phyloP scores from a whole-genome alignment of 768 basidiomycete genomes.

The Auriscalpium vulgare region DNA sequence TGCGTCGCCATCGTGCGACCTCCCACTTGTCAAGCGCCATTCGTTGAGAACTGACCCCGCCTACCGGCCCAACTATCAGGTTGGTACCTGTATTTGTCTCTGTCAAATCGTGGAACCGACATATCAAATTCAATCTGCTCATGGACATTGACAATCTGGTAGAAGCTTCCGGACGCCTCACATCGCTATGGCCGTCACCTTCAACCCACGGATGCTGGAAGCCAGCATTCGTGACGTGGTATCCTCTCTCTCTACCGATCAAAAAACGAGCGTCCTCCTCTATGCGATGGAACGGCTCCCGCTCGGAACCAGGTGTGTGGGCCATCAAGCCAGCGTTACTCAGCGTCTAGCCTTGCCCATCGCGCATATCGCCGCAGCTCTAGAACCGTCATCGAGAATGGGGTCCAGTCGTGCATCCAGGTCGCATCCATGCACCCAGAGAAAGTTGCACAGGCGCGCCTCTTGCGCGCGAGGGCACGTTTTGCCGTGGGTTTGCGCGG shows the following conservation, averaged over 20 bases:
- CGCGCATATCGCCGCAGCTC: slow-evolving; percentile 27
- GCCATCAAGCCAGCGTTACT: neutral
- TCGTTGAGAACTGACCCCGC: too few relatives aligned
- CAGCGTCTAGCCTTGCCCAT: neutral
- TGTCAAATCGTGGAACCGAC: too few relatives aligned
- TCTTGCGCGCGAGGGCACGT: slow-evolving; percentile 60
- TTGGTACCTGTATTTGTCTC: too few relatives aligned
- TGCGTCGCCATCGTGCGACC: too few relatives aligned
- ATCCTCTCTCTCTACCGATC: slow-evolving; percentile 46
- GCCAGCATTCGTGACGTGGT: slow-evolving; percentile 67
- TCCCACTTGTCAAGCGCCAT: too few relatives aligned
- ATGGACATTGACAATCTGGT: too few relatives aligned
- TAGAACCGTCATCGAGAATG: slow-evolving; percentile 63
- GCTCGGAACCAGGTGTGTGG: slow-evolving; percentile 47
- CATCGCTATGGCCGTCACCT: slow-evolving; percentile 40
- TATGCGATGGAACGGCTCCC: slow-evolving; percentile 81
- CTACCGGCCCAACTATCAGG: too few relatives aligned
- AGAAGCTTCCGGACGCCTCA: neutral
- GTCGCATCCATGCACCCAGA: slow-evolving; percentile 43
- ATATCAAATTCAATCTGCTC: too few relatives aligned
- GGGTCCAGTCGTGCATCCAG: slow-evolving; percentile 61
- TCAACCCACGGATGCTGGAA: slow-evolving; percentile 72
- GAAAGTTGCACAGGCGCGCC: slow-evolving; percentile 50
- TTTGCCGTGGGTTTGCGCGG: slow-evolving; percentile 51
- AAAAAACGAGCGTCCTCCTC: slow-evolving; percentile 65